These are phyloP conservation scores for Debaryomyces maramus DNA, from an alignment of 805 yeast genomes.

Conservation along the genomic window DNA sequence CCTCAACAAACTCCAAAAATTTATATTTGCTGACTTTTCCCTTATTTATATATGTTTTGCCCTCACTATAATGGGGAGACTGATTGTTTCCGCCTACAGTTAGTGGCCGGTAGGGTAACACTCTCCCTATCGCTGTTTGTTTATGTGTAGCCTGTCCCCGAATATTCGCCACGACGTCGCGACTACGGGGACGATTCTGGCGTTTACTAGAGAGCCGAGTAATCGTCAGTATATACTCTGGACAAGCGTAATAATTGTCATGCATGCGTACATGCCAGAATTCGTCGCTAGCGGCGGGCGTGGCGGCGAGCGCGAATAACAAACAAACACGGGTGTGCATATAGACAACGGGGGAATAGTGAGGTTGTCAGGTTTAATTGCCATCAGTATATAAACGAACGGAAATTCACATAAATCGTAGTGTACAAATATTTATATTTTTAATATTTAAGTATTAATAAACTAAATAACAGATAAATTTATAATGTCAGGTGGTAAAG, in stretches of 20 bases:
- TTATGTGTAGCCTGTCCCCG: background rate
- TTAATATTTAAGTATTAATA: constrained; percentile 4
- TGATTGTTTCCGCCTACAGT: background rate
- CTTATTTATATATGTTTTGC: constrained; percentile 11
- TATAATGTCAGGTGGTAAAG: constrained; percentile 82
- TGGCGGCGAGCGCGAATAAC: background rate
- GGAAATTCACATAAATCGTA: constrained; percentile 1
- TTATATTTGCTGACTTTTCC: constrained; percentile 4
- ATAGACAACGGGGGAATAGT: background rate
- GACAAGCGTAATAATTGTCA: background rate
- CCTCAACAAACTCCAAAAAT: background rate
- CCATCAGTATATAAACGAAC: background rate
- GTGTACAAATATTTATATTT: background rate
- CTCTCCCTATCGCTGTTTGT: background rate
- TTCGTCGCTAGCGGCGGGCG: background rate
- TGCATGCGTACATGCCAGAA: background rate
- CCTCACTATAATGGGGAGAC: background rate
- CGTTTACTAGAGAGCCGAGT: background rate
- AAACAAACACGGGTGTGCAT: constrained; percentile 1
- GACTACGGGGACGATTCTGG: background rate
- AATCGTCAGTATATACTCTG: background rate
- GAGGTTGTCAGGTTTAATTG: background rate
- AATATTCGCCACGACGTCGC: background rate
- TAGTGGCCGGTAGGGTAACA: constrained; percentile 1
- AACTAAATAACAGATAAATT: constrained; percentile 7